These are phyloP conservation scores for Polytrichum formosum DNA, from an alignment of 225 moss, liverwort and hornwort species.

Conservation along the genomic window DNA sequence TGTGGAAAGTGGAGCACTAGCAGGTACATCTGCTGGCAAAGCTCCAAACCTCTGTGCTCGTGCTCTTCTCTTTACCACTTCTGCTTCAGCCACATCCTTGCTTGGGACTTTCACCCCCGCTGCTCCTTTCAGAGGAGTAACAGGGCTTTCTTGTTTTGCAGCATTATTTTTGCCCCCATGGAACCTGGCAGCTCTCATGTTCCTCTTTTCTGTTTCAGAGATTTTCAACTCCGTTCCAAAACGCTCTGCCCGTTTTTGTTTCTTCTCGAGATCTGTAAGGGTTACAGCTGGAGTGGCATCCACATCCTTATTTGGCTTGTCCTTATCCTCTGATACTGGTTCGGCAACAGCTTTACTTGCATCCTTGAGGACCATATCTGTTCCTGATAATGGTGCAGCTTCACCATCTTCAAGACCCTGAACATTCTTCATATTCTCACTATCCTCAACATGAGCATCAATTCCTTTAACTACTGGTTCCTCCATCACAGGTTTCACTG, in stretches of 20 bases:
- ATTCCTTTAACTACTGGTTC: conserved; percentile 30
- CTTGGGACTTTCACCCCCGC: conserved; percentile 33
- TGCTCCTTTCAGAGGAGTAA: conserved; percentile 10
- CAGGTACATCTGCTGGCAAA: conserved; percentile 33
- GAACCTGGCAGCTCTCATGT: conserved; percentile 82
- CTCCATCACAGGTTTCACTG: conserved; percentile 39
- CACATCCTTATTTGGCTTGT: conserved; percentile 15
- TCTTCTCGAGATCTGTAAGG: conserved; percentile 79
- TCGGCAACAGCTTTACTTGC: conserved; percentile 5
- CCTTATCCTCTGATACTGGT: conserved; percentile 21
- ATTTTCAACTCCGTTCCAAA: conserved; percentile 88
- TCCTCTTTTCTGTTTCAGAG: conserved; percentile 82
- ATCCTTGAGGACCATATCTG: conserved; percentile 8
- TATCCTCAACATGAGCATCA: conserved; percentile 16
- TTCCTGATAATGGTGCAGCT: conserved; percentile 13
- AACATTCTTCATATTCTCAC: conserved; percentile 20
- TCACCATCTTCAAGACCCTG: conserved; percentile 34
- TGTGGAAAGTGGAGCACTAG: conserved; percentile 25
- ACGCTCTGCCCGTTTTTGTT: conserved; percentile 83
- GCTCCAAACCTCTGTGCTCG: conserved; percentile 74
- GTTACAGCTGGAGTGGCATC: conserved; percentile 28
- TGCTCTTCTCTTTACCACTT: conserved; percentile 86
- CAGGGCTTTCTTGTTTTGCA: not conserved
- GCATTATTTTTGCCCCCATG: conserved; percentile 36
- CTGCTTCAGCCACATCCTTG: conserved; percentile 49